Base-by-base conservation (phyloP, 1,139 yeast genomes). In the Geotrichum histeridarum region DNA sequence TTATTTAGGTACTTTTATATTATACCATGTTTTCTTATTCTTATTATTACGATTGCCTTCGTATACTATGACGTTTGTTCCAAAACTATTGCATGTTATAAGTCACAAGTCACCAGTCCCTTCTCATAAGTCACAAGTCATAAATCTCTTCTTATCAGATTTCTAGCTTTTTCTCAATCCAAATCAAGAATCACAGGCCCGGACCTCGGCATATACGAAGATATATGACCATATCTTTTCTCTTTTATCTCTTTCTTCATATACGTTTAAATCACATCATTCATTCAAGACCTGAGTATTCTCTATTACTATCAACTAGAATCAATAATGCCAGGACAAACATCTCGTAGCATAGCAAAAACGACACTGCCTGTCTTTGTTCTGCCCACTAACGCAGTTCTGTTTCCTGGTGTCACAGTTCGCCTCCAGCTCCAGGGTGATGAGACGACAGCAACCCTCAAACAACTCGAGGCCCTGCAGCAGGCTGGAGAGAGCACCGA, bases 351-450 rank as follows among this genome's bases (percentile, higher is more conserved):
- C 5, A 5, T 22, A 22, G 27, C 27, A 5, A 33, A 3, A 6
- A 32, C 41, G 9, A 11, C 48, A 4, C 56, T 58, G 8, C 57
- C 58, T 14, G 52, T 58, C 8, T 53, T 58, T 43, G 44, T 57
- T 14, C 55, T 55, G 12, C 61, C 57, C 32, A 46, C 38, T 14
- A 42, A 53, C 37, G 51, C 58, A 14, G 61, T 60, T 30, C 55
- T 62, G 36, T 56, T 60, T 42, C 65, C 64, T 2, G 62, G 61
- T n/a, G 57, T 60, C 31, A 48, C 59, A 18, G 47, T 59, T 12
- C 55, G 60, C 15, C 49, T 57, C 15, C 38, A 27, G 38, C 42
- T 57, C n/a, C 12, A 55, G 17, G 42, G 52, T 8, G 51, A 42
- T 11, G 59, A 57, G 22, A 55, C 56, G 38, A 47, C 57, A 14